Percentiles rank a stretch among this genome's conserved stretches.
Evolutionary conservation across 148 eudicot species (phyloP).

Genomic region (Linanthus parryae): DNA sequence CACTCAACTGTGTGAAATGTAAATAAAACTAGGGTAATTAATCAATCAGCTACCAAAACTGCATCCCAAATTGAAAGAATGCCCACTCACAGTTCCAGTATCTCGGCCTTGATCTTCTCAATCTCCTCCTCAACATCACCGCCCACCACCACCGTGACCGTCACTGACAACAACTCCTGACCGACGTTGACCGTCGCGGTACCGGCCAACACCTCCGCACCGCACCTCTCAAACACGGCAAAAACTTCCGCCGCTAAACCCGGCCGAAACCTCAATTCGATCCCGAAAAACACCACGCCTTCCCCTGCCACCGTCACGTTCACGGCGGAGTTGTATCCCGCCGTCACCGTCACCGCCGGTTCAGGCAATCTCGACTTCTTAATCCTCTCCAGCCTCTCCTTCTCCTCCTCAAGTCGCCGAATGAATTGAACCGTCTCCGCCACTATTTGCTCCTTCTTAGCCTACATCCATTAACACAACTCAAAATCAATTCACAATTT

Average conservation of each 20-base stretch:
- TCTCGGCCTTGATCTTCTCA: conserved; percentile 27
- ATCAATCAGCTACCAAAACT: too few relatives aligned
- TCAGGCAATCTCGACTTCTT: conserved; percentile 10
- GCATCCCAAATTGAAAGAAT: too few relatives aligned
- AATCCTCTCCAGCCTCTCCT: conserved; percentile 16
- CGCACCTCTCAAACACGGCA: conserved; percentile 20
- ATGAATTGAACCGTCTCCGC: conserved; percentile 18
- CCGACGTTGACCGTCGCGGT: conserved; percentile 10
- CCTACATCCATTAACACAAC: conserved; percentile 11
- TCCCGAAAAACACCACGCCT: conserved; percentile 19
- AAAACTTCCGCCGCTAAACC: conserved; percentile 16
- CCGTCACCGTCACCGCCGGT: not conserved
- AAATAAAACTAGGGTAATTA: too few relatives aligned
- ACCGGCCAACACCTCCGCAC: conserved; percentile 29
- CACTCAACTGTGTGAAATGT: too few relatives aligned
- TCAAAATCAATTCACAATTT: not conserved
- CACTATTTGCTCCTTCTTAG: conserved; percentile 15
- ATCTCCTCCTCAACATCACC: conserved; percentile 4
- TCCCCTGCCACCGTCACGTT: conserved; percentile 8
- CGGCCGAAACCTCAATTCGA: conserved; percentile 6
- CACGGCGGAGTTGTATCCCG: conserved; percentile 3
- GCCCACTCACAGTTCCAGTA: conserved; percentile 9
- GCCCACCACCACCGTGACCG: conserved; percentile 17
- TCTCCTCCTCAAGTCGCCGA: conserved; percentile 20
- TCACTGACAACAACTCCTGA: conserved; percentile 8